Evolutionary conservation across 169 alveolate genomes (phyloP).

Genomic region (Babesia divergens): DNA sequence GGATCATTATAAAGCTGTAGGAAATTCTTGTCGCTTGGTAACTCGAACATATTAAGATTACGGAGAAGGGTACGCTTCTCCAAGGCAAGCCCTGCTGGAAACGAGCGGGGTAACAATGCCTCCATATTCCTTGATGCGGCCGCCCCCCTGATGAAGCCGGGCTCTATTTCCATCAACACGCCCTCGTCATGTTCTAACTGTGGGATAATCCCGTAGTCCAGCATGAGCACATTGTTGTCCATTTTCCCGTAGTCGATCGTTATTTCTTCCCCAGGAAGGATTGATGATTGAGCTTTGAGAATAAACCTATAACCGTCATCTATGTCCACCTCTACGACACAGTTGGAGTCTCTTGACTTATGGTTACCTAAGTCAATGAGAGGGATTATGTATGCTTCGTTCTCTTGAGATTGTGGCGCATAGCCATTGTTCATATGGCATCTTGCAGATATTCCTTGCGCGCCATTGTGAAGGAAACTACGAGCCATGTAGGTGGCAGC

Average conservation of each 20-base stretch:
- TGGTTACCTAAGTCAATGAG: slow-evolving; percentile 46
- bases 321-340: slow-evolving; percentile 4
- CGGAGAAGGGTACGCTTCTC: slow-evolving; percentile 41
- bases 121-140: slow-evolving; percentile 22
- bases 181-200: slow-evolving; percentile 1
- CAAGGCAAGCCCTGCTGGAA: slow-evolving; percentile 54
- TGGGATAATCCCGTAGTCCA: slow-evolving; percentile 61
- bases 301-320: not conserved
- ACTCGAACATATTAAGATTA: slow-evolving; percentile 36
- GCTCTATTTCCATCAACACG: slow-evolving; percentile 55
- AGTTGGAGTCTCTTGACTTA: slow-evolving; percentile 20
- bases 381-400: slow-evolving; percentile 45
- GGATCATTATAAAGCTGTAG: slow-evolving; percentile 47
- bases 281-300: not conserved
- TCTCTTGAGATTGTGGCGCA: not conserved
- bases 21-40: slow-evolving; percentile 21
- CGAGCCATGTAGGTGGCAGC: slow-evolving; percentile 6
- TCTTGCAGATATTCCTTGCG: not conserved
- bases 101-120: slow-evolving; percentile 31
- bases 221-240: slow-evolving; percentile 31
- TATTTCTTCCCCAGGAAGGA: slow-evolving; percentile 41
- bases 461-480: slow-evolving; percentile 18
- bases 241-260: slow-evolving; percentile 39
- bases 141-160: slow-evolving; percentile 12
- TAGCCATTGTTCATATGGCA: not conserved